Evolutionary conservation across 2,329 filamentous ascomycete species (phyloP), one percentile per base, ranked within the genome.

Genomic region (Hypoxylon sp.): DNA sequence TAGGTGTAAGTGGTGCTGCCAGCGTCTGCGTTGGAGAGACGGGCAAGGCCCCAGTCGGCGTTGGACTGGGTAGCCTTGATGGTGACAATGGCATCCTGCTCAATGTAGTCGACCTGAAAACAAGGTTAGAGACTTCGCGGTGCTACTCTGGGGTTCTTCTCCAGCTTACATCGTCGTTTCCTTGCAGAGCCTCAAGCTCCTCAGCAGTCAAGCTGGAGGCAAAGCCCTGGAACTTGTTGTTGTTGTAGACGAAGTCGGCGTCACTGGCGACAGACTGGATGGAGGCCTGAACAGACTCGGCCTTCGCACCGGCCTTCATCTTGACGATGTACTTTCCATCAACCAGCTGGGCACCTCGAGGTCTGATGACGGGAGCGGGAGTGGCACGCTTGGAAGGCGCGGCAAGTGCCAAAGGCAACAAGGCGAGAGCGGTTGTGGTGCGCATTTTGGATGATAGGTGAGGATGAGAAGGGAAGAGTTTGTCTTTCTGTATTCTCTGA

Each of bases 251-350:
- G 46, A 66, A 63, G 61, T 61, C 72, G 64, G 61, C 71, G 59
- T 69, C 61, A 44, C 55, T 56, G 12, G 63, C 31, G 31, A 66
- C 51, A 20, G 61, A 40, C 32, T 51, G 52, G 31, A 64, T 60
- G 26, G 66, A 60, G n/a, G 71, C 53, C 48, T 71, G 68, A 31
- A 74, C 48, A 5, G 67, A 60, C 2, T 58, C 49, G 8, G 62
- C 36, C 3, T 60, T 52, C 16, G 70, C 58, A 11, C 62, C 66
- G 12, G 64, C 59, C 63, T 75, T 75, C 40, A 78, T 64, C 26
- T 74, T 78, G 54, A 78, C 61, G 47, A 78, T 78, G 62, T 76
- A 78, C 52, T 71, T 74, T 55, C 68, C 69, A 25, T 70, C 61
- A 36, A 73, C 57, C 16, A 72, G 49, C 27, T 57, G 53, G 7